Percentiles rank a stretch among this genome's conserved stretches.
Conservation (phyloP, 306 rosid genomes). For the Prunus salicina region DNA sequence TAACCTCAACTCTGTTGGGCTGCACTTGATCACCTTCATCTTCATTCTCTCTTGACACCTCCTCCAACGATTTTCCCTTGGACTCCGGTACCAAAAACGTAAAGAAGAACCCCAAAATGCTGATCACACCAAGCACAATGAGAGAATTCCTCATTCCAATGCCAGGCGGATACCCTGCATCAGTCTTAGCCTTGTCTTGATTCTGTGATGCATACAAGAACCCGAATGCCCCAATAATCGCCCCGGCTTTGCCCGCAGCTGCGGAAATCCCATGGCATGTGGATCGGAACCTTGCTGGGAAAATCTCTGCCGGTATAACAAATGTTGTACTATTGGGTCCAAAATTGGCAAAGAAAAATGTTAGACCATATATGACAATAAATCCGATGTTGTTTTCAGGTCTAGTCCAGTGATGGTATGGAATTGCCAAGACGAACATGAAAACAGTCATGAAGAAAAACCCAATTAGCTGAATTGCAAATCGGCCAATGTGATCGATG, state of each 20-base stretch:
- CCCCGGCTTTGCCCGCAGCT: conserved; percentile 59
- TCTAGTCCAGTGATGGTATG: conserved; percentile 34
- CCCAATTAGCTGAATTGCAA: conserved; percentile 52
- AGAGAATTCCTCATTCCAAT: conserved; percentile 46
- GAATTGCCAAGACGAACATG: conserved; percentile 45
- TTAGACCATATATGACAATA: conserved; percentile 45
- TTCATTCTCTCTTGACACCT: conserved; percentile 51
- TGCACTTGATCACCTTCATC: conserved; percentile 2
- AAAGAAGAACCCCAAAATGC: conserved; percentile 47
- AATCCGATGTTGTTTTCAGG: conserved; percentile 28
- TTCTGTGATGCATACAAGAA: conserved; percentile 45
- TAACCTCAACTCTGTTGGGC: not conserved
- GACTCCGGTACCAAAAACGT: conserved; percentile 67
- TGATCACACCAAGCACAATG: conserved; percentile 37
- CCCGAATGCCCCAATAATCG: conserved; percentile 62
- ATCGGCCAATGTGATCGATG: conserved; percentile 56
- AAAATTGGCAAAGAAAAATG: conserved; percentile 76
- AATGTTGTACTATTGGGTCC: conserved; percentile 76
- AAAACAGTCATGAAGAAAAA: conserved; percentile 53
- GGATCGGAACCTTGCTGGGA: conserved; percentile 56
- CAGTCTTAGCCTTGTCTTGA: conserved; percentile 33
- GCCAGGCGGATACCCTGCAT: conserved; percentile 41
- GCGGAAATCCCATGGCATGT: conserved; percentile 71
- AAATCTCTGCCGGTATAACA: conserved; percentile 60
- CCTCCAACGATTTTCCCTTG: conserved; percentile 51